phyloP scores from a whole-genome alignment of 192 early-diverging fungal species.

The Entrophospora sp. region DNA sequence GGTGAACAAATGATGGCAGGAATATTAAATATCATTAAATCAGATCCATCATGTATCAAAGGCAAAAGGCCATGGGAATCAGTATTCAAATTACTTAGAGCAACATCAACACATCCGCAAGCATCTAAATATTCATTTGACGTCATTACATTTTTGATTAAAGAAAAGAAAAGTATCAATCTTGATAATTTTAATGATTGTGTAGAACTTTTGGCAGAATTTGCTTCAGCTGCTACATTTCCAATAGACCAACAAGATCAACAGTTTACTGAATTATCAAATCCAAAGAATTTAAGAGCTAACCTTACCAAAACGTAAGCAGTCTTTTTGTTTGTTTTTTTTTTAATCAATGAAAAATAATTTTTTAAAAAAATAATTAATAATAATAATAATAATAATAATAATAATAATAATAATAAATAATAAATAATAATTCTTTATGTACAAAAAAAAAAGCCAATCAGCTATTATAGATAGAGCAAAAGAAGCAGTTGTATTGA shows the following conservation, averaged over 20 bases:
- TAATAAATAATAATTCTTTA: too few species aligned
- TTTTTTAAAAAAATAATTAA: too few species aligned
- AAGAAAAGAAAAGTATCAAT: conserved; percentile 39
- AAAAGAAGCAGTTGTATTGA: conserved; percentile 54
- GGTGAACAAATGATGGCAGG: conserved; percentile 75
- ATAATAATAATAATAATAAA: too few species aligned
- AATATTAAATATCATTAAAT: conserved; percentile 53
- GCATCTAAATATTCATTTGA: conserved; percentile 60
- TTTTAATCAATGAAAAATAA: too few species aligned
- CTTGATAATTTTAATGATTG: conserved; percentile 65
- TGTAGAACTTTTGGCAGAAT: conserved; percentile 60
- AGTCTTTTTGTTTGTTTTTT: background rate
- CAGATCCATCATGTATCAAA: conserved; percentile 37
- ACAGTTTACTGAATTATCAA: background rate
- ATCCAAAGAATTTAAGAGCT: background rate
- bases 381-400: too few species aligned
- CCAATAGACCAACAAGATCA: conserved; percentile 20
- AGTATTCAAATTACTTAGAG: conserved; percentile 44
- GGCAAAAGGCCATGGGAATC: conserved; percentile 37
- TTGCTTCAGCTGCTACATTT: conserved; percentile 43
- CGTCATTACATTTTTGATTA: conserved; percentile 46
- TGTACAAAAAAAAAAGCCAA: too few species aligned
- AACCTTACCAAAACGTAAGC: conserved; percentile 1
- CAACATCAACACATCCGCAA: conserved; percentile 48
- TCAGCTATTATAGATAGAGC: conserved; percentile 52